Percentiles rank a stretch among this genome's conserved stretches.
Conservation (phyloP, 2,329 filamentous ascomycete genomes). For the Talaromyces sp. region DNA sequence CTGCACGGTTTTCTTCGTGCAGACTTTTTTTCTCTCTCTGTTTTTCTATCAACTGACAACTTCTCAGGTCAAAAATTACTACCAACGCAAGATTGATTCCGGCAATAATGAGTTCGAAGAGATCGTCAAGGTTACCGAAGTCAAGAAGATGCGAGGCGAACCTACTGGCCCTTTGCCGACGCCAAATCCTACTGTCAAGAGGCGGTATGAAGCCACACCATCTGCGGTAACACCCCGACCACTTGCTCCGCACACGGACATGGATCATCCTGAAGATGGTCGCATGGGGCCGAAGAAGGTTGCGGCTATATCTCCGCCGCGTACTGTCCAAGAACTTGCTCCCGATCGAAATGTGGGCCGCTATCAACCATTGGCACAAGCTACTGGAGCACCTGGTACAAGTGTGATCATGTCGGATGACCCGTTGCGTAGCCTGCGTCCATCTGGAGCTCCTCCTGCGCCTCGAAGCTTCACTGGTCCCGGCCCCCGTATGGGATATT, state of each 20-base stretch:
- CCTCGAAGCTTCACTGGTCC: constrained; percentile 39
- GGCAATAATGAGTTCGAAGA: constrained; percentile 46
- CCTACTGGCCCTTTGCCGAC: constrained; percentile 43
- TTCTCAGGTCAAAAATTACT: constrained; percentile 50
- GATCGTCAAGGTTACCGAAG: constrained; percentile 41
- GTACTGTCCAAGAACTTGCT: constrained; percentile 31
- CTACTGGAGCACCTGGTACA: constrained; percentile 28
- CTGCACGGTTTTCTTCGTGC: neutral
- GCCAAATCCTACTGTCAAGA: constrained; percentile 44
- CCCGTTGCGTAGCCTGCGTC: constrained; percentile 28
- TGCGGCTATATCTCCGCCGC: constrained; percentile 24
- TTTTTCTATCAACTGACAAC: constrained; percentile 7
- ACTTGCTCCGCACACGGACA: constrained; percentile 43
- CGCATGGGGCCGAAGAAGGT: constrained; percentile 32
- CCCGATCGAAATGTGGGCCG: constrained; percentile 33
- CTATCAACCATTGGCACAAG: constrained; percentile 41
- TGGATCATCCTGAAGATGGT: constrained; percentile 30
- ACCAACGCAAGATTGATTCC: constrained; percentile 42
- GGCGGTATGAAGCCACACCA: constrained; percentile 47
- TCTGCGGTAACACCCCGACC: constrained; percentile 41
- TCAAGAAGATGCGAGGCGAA: constrained; percentile 44
- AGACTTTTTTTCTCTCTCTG: constrained; percentile 1
- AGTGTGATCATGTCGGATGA: constrained; percentile 34
- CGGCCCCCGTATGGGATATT: constrained; percentile 44
- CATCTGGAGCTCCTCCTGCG: constrained; percentile 24